Base-by-base conservation (phyloP, 1,139 yeast genomes). In the Hanseniaspora gamundiae region DNA sequence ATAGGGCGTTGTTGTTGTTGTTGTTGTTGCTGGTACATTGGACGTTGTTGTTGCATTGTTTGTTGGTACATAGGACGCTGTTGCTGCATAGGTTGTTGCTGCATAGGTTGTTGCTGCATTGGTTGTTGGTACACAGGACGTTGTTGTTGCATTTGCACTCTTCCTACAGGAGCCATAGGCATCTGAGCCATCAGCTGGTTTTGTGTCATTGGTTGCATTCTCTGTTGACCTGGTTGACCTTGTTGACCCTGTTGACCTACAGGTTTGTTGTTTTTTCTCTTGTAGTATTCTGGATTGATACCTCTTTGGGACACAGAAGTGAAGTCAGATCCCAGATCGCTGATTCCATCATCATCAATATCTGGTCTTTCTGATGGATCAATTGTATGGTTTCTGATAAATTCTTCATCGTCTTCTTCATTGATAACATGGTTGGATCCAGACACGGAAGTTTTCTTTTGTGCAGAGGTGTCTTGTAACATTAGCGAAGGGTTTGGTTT, bases 261-360 rank as follows among this genome's bases (percentile, higher is more conserved):
- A 39, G 35, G 35, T 3, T 28, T 36, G 16, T 26, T 39, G 29
- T 40, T 14, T 35, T 22, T 42, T 17, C 35, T 47, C 41, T 39
- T 46, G 42, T 60, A 64, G 52, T 77, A 79, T 39, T 65, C 65
- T 14, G 85, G 83, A 55, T 82, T 81, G n/a, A 76, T 69, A 7
- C 79, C 86, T 55, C 93, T 66, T 61, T 83, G 93, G 10, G 91
- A 80, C 4, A 83, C 84, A 43, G 87, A 78, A 0, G 94, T 84
- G 57, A 81, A 80, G 54, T 80, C 80, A 0, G 93, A 82, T 22
- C 51, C 54, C 28, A 52, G 52, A 33, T 57, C 61, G 40, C 51
- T 48, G 33, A 42, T 42, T 39, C 49, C 48, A 46, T 49, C 52
- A 40, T 52, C 58, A 22, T 53, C 54, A 14, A 52, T 24, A n/a